Conservation (phyloP, 1,284 basidiomycete genomes). For the Rhodotorula sp. region DNA sequence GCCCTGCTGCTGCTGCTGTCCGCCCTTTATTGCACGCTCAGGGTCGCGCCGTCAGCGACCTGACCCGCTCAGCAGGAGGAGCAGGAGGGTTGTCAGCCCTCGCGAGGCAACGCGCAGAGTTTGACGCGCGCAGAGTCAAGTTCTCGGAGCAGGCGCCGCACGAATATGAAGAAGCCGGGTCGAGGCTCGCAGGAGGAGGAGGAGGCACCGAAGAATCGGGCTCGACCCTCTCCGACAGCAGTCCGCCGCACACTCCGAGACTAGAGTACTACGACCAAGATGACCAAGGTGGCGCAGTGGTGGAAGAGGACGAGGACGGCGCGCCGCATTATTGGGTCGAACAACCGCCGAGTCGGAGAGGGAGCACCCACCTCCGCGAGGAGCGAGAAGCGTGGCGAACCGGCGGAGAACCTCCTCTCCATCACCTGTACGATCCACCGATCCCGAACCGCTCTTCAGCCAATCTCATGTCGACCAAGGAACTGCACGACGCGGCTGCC, state of each 20-base stretch:
- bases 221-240: slow-evolving; percentile 21
- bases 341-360: slow-evolving; percentile 15
- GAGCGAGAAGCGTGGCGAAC: slow-evolving; percentile 23
- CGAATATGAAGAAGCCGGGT: background rate
- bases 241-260: slow-evolving; percentile 16
- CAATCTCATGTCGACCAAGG: background rate
- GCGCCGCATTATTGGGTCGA: slow-evolving; percentile 8
- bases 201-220: slow-evolving; percentile 23
- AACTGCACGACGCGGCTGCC: background rate
- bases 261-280: background rate
- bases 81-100: background rate
- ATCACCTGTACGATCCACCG: slow-evolving; percentile 3
- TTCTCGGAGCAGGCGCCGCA: slow-evolving; percentile 1
- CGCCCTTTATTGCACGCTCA: background rate
- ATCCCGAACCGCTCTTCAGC: background rate
- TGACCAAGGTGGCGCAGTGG: background rate
- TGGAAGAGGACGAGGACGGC: background rate
- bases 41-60: background rate
- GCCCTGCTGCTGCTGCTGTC: background rate
- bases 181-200: background rate
- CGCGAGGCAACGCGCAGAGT: background rate
- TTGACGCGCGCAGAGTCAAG: background rate
- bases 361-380: slow-evolving; percentile 13
- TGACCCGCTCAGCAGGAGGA: background rate
- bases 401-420: slow-evolving; percentile 9